Percentiles rank a stretch among this genome's conserved stretches.
Conservation (phyloP, 305 asterid species). For the Fraxinus velutina region DNA sequence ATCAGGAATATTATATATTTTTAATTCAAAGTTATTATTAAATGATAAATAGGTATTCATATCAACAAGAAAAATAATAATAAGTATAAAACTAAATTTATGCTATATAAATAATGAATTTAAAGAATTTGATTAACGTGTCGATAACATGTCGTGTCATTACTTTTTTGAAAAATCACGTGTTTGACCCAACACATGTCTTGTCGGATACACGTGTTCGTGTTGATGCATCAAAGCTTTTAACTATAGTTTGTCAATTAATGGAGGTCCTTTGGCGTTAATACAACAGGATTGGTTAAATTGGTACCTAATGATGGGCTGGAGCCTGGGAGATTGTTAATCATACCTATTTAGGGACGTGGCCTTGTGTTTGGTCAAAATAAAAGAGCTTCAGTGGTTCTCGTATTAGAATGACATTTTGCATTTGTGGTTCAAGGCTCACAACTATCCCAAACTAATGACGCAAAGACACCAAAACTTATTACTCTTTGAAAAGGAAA, state of each 20-base stretch:
- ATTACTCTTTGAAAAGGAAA: background rate
- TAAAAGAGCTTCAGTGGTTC: background rate
- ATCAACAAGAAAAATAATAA: background rate
- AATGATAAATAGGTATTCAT: background rate
- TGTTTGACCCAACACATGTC: background rate
- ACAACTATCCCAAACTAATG: conserved; percentile 1
- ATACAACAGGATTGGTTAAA: background rate
- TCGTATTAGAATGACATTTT: background rate
- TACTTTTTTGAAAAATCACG: background rate
- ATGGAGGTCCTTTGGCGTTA: background rate
- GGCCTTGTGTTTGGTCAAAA: conserved; percentile 6
- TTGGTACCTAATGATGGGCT: background rate
- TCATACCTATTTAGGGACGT: background rate
- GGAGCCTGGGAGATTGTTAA: background rate
- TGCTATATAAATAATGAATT: background rate
- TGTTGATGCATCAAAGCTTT: background rate
- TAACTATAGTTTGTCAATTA: background rate
- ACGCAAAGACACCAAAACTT: background rate
- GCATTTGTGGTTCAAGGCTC: conserved; percentile 2
- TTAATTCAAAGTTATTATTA: background rate
- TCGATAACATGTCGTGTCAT: background rate
- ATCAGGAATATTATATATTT: background rate
- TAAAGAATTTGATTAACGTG: background rate
- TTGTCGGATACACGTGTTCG: background rate
- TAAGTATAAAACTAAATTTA: background rate